Conservation (phyloP, 2,329 filamentous ascomycete species). For the Fusarium euwallaceae region DNA sequence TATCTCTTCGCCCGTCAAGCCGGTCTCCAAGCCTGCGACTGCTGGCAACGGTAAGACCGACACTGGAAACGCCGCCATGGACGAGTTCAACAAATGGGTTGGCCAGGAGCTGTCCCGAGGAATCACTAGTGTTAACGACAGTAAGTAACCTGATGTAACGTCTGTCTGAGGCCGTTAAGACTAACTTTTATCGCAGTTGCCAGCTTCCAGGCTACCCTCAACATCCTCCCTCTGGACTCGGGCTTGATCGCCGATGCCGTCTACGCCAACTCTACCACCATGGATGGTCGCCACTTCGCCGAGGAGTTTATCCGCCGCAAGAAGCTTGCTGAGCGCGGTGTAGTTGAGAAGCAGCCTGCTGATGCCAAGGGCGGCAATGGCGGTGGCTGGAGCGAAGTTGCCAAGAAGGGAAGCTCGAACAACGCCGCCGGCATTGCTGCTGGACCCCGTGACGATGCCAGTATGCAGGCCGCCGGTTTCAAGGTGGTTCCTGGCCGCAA, state of each 20-base stretch:
- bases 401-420: conserved; percentile 82
- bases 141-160: conserved; percentile 55
- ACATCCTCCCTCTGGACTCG: conserved; percentile 80
- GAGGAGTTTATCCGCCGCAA: conserved; percentile 95
- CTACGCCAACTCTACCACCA: conserved; percentile 86
- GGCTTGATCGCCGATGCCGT: conserved; percentile 91
- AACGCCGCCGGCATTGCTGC: conserved; percentile 32
- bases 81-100: conserved; percentile 96
- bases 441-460: conserved; percentile 59
- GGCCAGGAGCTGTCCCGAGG: conserved; percentile 83
- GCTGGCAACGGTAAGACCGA: conserved; percentile 58
- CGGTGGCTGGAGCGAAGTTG: conserved; percentile 95
- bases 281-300: conserved; percentile 93
- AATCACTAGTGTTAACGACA: conserved; percentile 66
- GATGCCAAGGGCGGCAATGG: conserved; percentile 63
- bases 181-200: conserved; percentile 71
- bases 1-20: conserved; percentile 63
- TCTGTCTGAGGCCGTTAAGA: neutral
- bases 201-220: conserved; percentile 81
- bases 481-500: conserved; percentile 94
- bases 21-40: conserved; percentile 63
- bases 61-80: conserved; percentile 70
- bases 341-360: conserved; percentile 78
- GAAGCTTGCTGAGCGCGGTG: conserved; percentile 91
- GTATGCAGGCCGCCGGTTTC: conserved; percentile 73